Evolutionary conservation across 179 eudicot genomes (phyloP), one percentile per base, ranked within the genome.

Genomic region (Patellifolia procumbens): DNA sequence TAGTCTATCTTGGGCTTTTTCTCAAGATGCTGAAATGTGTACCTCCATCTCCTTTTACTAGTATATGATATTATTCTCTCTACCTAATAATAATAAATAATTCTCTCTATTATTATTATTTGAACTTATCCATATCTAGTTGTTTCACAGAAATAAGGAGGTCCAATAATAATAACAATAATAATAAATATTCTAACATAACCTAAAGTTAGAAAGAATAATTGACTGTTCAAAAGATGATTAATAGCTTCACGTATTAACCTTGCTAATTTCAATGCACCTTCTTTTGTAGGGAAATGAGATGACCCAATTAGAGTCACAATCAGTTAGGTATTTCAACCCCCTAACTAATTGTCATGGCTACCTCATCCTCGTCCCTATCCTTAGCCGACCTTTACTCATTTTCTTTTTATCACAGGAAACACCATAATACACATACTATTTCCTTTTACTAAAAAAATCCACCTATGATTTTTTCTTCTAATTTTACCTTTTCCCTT

Each of bases 251-350:
- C 83, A 80, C 74, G 78, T 48, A 69, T 69, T 61, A 48, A 37
- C 39, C 74, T 75, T 75, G 66, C 72, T 70, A 68, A 26, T 61
- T 65, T 67, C 58, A 43, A 66, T 75, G 68, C 46, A 80, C 71
- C 71, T 74, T 70, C 68, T 67, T 4, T 20, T 49, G 37, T 68
- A 58, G 34, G 63, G 51, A 39, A 9, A 39, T 39, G 49, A 80
- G 55, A 75, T 70, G 67, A 52, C 51, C 51, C 75, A 51, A 74
- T 67, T 8, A 43, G 5, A 71, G 83, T 80, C 83, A 56, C 73
- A 16, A 80, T 80, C 83, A 80, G 72, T 80, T 80, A 80, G 83
- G 83, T 80, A 80, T 71, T 17, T 65, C 73, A 76, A 71, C 80
- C 73, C 73, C 80, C 68, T 70, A 80, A 75, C 68, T 63, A 53